Base-by-base conservation (phyloP, 306 rosid genomes). In the Begonia masoniana region DNA sequence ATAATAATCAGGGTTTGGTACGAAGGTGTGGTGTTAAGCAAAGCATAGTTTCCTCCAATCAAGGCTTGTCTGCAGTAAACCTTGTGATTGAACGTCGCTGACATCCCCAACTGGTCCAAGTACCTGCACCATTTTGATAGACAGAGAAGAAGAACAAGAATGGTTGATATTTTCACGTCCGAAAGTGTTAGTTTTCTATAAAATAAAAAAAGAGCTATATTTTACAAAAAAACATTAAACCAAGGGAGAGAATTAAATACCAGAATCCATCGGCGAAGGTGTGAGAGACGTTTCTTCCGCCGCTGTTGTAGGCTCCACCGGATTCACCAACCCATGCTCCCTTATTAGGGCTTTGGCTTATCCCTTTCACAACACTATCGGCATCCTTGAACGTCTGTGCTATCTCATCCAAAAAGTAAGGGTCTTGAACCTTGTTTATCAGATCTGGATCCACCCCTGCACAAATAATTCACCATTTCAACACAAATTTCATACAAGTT, bases 261-360 rank as follows among this genome's bases (percentile, higher is more conserved):
- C 86, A 84, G 55, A 81, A 81, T 36, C 86, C 86, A 69, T 74
- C 21, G 6, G 54, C 82, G 64, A 84, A 81, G 41, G 80, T 78
- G 15, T 81, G 76, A 26, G 85, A 77, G 35, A 81, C 78, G 48
- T 68, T 54, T 69, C 42, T 76, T 66, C 94, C 82, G 24, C 94
- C 94, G 55, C 89, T 84, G 14, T 84, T 81, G 52, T 59, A 84
- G 51, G 94, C 82, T 61, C 94, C 95, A 10, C 95, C 89, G 36
- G 86, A 47, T 70, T 84, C 89, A 6, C 89, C 89, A 63, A 84
- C 73, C 89, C 95, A 78, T 13, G 82, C 62, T n/a, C 68, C 75
- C 11, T 82, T 59, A 72, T 65, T 53, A 17, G 84, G 84, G 0
- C 69, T 24, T 41, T 59, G 68, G 39, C 39, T 31, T 31, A 31